These are phyloP conservation scores for Megacollybia marginata DNA, from an alignment of 768 basidiomycete species.

Conservation along the genomic window DNA sequence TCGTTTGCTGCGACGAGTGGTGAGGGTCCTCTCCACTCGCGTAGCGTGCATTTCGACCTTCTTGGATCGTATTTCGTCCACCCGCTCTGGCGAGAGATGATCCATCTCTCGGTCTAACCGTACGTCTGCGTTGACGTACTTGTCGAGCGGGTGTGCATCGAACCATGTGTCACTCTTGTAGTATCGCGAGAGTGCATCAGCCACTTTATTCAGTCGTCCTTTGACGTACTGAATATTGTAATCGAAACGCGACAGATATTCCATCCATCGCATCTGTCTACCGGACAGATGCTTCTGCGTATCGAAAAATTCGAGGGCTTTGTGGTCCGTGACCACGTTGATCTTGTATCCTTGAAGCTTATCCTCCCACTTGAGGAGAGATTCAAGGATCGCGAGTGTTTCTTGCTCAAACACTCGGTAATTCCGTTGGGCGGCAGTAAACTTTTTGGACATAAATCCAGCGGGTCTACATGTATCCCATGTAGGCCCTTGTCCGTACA, in stretches of 20 bases:
- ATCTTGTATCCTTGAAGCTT: not conserved
- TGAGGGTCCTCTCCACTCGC: not conserved
- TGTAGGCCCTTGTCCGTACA: constrained; percentile 1
- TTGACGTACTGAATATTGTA: constrained; percentile 8
- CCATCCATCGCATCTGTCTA: constrained; percentile 20
- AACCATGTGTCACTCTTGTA: constrained; percentile 16
- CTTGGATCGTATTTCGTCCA: not conserved
- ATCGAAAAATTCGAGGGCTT: not conserved
- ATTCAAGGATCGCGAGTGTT: not conserved
- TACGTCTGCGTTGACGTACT: constrained; percentile 14
- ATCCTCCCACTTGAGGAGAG: not conserved
- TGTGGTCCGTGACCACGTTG: not conserved
- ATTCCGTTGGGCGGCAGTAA: not conserved
- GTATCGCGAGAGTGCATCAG: constrained; percentile 21
- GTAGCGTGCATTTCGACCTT: not conserved
- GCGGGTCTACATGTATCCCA: constrained; percentile 9
- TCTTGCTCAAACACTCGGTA: not conserved
- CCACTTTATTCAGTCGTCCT: constrained; percentile 15
- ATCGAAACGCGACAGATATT: constrained; percentile 21
- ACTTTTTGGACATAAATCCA: constrained; percentile 11
- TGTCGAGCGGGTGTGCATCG: constrained; percentile 8
- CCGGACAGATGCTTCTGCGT: constrained; percentile 7
- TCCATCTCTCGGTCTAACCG: constrained; percentile 10
- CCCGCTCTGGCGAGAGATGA: not conserved
- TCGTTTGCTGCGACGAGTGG: no score